Conservation (phyloP, 1,139 yeast genomes). For the Hanseniaspora sp. region DNA sequence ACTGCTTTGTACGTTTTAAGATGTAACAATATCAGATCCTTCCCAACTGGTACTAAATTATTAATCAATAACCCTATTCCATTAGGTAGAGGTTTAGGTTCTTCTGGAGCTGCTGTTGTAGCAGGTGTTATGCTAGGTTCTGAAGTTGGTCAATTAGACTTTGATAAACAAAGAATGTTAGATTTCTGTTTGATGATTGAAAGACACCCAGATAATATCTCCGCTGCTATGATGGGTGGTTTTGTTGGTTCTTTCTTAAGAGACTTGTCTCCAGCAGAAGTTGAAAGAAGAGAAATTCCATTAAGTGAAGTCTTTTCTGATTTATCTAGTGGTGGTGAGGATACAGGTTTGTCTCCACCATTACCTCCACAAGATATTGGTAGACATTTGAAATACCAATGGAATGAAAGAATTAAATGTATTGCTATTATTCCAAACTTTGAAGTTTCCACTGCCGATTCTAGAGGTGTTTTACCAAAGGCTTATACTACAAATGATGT, state of each 20-base stretch:
- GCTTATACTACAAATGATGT: slow-evolving; percentile 72
- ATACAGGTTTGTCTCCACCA: slow-evolving; percentile 58
- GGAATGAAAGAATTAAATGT: slow-evolving; percentile 75
- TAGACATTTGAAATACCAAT: slow-evolving; percentile 74
- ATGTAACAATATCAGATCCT: slow-evolving; percentile 59
- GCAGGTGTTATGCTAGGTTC: slow-evolving; percentile 93
- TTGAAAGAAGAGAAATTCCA: slow-evolving; percentile 68
- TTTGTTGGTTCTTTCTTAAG: slow-evolving; percentile 90
- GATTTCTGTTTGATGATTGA: slow-evolving; percentile 95
- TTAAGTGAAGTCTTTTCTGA: slow-evolving; percentile 66
- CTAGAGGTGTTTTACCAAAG: slow-evolving; percentile 78
- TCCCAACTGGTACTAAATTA: slow-evolving; percentile 76
- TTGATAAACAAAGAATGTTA: slow-evolving; percentile 69
- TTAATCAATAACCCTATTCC: slow-evolving; percentile 86
- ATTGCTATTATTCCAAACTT: slow-evolving; percentile 86
- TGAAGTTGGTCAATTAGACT: slow-evolving; percentile 62
- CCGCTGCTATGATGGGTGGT: slow-evolving; percentile 99
- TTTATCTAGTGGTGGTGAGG: slow-evolving; percentile 56
- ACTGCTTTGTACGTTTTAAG: slow-evolving; percentile 85
- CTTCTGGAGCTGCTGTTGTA: slow-evolving; percentile 97
- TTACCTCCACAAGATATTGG: slow-evolving; percentile 81
- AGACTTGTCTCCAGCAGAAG: slow-evolving; percentile 61
- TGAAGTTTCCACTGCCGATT: slow-evolving; percentile 84
- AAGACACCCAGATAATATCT: slow-evolving; percentile 94
- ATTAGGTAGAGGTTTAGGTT: slow-evolving; percentile 90